Base-by-base conservation (phyloP, 768 basidiomycete species). In the Collybia sordida region DNA sequence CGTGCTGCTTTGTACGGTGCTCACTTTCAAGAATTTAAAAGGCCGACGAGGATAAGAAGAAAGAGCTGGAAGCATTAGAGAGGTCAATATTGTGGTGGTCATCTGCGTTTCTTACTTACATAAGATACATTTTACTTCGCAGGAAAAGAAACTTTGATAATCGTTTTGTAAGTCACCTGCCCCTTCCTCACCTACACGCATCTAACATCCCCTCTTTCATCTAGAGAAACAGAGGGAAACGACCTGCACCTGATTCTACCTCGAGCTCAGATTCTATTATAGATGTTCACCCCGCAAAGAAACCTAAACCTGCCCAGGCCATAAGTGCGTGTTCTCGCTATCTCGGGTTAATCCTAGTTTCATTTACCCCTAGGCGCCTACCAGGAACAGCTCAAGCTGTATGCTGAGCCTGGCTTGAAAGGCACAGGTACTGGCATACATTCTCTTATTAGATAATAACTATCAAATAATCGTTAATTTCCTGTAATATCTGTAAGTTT, bases 101-200 rank as follows among this genome's bases (percentile, higher is more conserved):
- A 37, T 40, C 35, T 23, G 31, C 43, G 15, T 39, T 52, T 36
- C 18, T 53, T 35, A 40, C 31, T 49, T 19, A 35, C 21, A 50
- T 37, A 43, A 37, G 19, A 25, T 21, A 47, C 11, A 4, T 52
- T 39, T 50, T 45, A 34, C 39, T 45, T 36, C 49, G 9, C 59
- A 87, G 83, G 68, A 86, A 85, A 61, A 78, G 70, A 45, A 65
- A 74, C 7, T 86, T 86, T 63, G 79, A 80, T 50, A 72, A 74
- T 55, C 75, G 84, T 48, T 61, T 61, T 54, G 60, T 59, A 18
- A 59, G 60, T 44, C n/a, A 25, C 17, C 17, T 9, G 22, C 17
- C 8, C 14, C 15, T 28, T 11, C n/a, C 31, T 25, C 12, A 18
- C 14, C 14, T 24, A 12, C 35, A 8, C 21, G 15, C 11, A 9